Base-by-base conservation (phyloP, 2,329 filamentous ascomycete genomes). In the Penicillium occitanis region DNA sequence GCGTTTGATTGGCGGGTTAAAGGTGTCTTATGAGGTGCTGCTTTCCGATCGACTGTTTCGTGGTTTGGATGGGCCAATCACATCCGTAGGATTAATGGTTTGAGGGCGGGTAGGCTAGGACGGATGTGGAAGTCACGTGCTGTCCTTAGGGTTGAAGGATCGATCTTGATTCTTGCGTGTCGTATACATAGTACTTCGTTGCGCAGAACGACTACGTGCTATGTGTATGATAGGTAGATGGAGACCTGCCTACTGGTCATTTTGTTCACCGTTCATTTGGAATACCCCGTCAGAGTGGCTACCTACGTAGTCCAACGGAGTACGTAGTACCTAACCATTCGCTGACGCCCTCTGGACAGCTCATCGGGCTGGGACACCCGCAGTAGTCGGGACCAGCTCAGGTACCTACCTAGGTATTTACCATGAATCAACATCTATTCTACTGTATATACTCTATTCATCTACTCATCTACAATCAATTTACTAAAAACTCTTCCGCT, bases 1-100 rank as follows among this genome's bases (percentile, higher is more conserved):
- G 19, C 7, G 28, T 19, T 14, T 78, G 73, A 76, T 78, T 79
- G 77, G 75, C 71, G 71, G 72, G 68, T 64, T 73, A 77, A 79
- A 77, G 71, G 73, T 69, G 69, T 61, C 75, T 78, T 79, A 77
- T 77, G 76, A 78, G 76, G 70, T 73, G 72, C 73, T 69, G 74
- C 72, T 78, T 79, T 79, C 69, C 68, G 74, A 74, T 65, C 66
- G 63, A 68, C 71, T 69, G 72, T 75, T 73, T 35, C 28, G 57
- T 46, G 22, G 33, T 40, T 61, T 55, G 17, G 22, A 22, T 30
- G n/a, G 0, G 61, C 61, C 61, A 63, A 63, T 63, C 19, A 19
- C 19, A 19, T 19, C 19, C 19, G 19, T 19, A 19, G 19, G 19
- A 19, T 51, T 14, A 48, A 25, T 22, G 14, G 11, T 5, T 10